Evolutionary conservation across 2,329 filamentous ascomycete genomes (phyloP).

Genomic region (Shiraia bambusicola): DNA sequence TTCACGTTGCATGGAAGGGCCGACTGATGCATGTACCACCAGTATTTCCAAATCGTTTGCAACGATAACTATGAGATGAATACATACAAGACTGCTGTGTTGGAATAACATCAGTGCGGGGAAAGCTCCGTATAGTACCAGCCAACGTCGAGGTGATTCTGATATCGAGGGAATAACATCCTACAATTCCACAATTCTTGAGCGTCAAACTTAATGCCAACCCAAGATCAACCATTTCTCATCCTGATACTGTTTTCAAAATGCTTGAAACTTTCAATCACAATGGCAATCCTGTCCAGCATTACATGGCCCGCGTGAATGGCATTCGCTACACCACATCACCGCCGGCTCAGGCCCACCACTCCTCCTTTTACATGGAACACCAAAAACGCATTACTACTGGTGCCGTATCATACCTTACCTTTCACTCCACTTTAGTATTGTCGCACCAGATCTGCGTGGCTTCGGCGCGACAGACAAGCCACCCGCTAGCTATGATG

Average conservation of each 20-base stretch:
- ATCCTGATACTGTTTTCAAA: too few relatives aligned
- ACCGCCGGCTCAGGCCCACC: conserved; percentile 21
- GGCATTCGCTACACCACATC: conserved; percentile 25
- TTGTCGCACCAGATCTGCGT: conserved; percentile 42
- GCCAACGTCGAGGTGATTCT: too few relatives aligned
- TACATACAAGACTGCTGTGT: too few relatives aligned
- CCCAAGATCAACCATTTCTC: neutral
- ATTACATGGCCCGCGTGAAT: conserved; percentile 24
- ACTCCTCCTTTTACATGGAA: conserved; percentile 24
- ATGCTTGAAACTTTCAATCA: conserved; percentile 26
- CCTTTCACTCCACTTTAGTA: conserved; percentile 39
- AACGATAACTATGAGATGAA: too few relatives aligned
- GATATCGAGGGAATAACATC: too few relatives aligned
- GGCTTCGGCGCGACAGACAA: conserved; percentile 47
- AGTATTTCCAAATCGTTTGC: too few relatives aligned
- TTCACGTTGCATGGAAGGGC: too few relatives aligned
- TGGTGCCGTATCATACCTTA: conserved; percentile 42
- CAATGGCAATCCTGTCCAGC: conserved; percentile 12
- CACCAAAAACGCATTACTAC: conserved; percentile 32
- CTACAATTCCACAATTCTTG: too few relatives aligned
- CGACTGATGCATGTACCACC: too few relatives aligned
- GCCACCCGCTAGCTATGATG: conserved; percentile 43
- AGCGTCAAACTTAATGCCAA: too few relatives aligned
- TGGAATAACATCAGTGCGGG: too few relatives aligned
- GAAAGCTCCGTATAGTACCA: too few relatives aligned